Evolutionary conservation across 2,329 filamentous ascomycete species (phyloP).

Genomic region (Diplodia mutila): DNA sequence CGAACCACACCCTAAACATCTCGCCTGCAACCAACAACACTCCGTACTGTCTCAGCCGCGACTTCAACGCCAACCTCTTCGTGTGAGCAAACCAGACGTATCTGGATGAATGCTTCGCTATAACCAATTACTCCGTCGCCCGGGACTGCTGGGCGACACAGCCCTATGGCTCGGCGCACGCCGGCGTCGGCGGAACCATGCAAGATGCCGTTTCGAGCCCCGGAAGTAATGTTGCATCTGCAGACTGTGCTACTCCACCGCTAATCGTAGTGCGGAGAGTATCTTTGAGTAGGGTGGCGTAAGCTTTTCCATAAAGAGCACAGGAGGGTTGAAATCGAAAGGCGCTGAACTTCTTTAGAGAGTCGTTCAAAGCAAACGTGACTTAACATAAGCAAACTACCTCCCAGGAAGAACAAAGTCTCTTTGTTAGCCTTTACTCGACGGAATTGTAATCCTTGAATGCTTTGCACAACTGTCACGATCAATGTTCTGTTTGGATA

Average conservation of each 20-base stretch:
- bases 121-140: not conserved
- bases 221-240: not conserved
- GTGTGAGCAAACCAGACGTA: not conserved
- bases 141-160: not conserved
- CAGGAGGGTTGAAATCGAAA: too few species aligned
- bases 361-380: too few species aligned
- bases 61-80: not conserved
- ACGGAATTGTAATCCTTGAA: too few species aligned
- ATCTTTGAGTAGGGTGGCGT: too few species aligned
- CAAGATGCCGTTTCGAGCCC: not conserved
- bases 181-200: not conserved
- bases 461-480: too few species aligned
- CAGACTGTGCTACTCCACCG: not conserved
- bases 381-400: too few species aligned
- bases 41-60: not conserved
- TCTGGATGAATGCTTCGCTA: not conserved
- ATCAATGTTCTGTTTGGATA: too few species aligned
- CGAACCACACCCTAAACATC: not conserved
- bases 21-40: not conserved
- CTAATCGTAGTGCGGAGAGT: not conserved
- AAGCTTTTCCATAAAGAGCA: too few species aligned
- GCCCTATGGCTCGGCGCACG: not conserved
- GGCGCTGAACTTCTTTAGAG: too few species aligned
- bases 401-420: too few species aligned
- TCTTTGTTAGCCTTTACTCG: too few species aligned